phyloP scores from a whole-genome alignment of 345 rosid species.

The Heritiera fomes region DNA sequence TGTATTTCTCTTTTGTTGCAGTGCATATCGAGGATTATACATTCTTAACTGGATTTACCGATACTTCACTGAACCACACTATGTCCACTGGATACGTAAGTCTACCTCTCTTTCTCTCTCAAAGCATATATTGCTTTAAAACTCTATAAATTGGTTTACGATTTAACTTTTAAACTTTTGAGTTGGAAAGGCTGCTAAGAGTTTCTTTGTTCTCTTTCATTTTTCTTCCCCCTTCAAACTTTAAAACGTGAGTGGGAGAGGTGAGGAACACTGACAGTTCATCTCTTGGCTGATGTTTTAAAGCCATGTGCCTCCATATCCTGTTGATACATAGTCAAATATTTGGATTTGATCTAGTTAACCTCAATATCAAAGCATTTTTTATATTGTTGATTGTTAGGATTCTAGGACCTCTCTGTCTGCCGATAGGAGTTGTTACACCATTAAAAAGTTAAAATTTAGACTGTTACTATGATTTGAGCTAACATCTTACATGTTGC shows the following conservation, averaged over 20 bases:
- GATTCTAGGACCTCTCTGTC: conserved; percentile 12
- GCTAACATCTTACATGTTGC: background rate
- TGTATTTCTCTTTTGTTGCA: conserved; percentile 33
- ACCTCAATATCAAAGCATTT: background rate
- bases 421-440: background rate
- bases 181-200: background rate
- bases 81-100: conserved; percentile 65
- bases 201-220: conserved; percentile 6
- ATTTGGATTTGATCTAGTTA: background rate
- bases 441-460: background rate
- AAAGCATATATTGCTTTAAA: background rate
- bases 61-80: conserved; percentile 61
- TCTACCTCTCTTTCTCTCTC: background rate
- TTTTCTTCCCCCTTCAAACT: background rate
- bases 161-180: background rate
- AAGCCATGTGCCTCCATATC: background rate
- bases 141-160: background rate
- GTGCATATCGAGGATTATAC: conserved; percentile 61
- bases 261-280: background rate
- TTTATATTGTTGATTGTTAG: background rate
- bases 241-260: background rate
- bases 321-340: background rate
- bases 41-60: conserved; percentile 70
- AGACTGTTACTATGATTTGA: background rate
- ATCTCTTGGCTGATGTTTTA: background rate